Conservation (phyloP, 2,329 filamentous ascomycete species). For the Lanzia echinophila region DNA sequence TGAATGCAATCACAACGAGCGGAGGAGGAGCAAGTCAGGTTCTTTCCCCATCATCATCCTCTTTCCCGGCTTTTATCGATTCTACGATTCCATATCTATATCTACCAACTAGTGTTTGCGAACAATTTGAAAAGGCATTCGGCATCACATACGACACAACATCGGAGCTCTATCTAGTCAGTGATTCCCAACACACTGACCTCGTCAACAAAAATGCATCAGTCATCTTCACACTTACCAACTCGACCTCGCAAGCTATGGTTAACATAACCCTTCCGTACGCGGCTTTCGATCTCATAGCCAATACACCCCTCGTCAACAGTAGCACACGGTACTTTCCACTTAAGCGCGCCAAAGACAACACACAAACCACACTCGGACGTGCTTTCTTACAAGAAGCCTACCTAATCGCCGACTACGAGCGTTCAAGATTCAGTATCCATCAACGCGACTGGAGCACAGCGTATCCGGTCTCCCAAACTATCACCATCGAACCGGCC, state of each 20-base stretch:
- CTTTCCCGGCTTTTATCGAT: conserved; percentile 30
- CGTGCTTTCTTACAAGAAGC: conserved; percentile 37
- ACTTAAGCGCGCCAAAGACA: conserved; percentile 30
- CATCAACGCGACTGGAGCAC: conserved; percentile 24
- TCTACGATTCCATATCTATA: conserved; percentile 36
- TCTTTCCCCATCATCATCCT: conserved; percentile 8
- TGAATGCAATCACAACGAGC: conserved; percentile 28
- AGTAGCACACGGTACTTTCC: conserved; percentile 34
- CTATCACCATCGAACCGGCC: conserved; percentile 17
- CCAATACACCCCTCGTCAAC: conserved; percentile 29
- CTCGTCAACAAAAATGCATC: conserved; percentile 28
- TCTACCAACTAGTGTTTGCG: conserved; percentile 33
- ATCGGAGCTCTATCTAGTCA: conserved; percentile 33
- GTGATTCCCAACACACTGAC: conserved; percentile 21
- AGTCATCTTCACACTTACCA: conserved; percentile 32
- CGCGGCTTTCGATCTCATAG: conserved; percentile 33
- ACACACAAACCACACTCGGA: conserved; percentile 33
- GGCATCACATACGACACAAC: conserved; percentile 32
- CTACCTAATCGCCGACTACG: conserved; percentile 34
- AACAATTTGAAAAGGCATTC: conserved; percentile 32
- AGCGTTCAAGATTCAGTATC: conserved; percentile 36
- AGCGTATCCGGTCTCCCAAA: conserved; percentile 12
- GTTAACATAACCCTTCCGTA: conserved; percentile 34
- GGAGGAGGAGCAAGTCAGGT: conserved; percentile 12
- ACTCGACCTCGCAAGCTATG: conserved; percentile 24